Evolutionary conservation across 1,284 basidiomycete species (phyloP).

Genomic region (Fomitiporia mediterranea): DNA sequence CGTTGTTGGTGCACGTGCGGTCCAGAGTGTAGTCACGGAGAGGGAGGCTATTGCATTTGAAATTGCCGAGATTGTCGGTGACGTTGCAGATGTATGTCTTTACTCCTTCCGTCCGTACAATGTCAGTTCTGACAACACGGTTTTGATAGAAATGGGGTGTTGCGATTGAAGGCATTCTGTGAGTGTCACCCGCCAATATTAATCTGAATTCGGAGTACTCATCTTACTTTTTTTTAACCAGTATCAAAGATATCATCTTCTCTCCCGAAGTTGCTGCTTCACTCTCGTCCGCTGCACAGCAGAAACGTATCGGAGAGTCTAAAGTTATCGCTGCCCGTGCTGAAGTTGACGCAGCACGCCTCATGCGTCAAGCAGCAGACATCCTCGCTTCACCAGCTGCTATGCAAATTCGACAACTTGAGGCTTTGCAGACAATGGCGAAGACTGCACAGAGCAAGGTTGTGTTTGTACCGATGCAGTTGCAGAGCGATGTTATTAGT

Average conservation of each 20-base stretch:
- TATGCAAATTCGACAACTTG: slow-evolving; percentile 96
- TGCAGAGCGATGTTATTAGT: slow-evolving; percentile 66
- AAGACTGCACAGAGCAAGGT: slow-evolving; percentile 82
- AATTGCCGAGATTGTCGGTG: slow-evolving; percentile 90
- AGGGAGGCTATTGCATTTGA: slow-evolving; percentile 95
- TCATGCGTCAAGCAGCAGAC: slow-evolving; percentile 93
- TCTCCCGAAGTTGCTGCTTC: slow-evolving; percentile 87
- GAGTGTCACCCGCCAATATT: neutral
- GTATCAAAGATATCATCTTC: slow-evolving; percentile 91
- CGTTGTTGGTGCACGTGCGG: slow-evolving; percentile 87
- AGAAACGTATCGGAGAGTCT: slow-evolving; percentile 91
- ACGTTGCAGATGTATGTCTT: slow-evolving; percentile 59
- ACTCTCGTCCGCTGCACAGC: slow-evolving; percentile 89
- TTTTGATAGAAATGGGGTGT: slow-evolving; percentile 81
- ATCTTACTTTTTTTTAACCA: neutral
- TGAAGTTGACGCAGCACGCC: slow-evolving; percentile 89
- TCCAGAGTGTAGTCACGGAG: slow-evolving; percentile 84
- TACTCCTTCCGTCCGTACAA: slow-evolving; percentile 1
- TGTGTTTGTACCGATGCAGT: slow-evolving; percentile 91
- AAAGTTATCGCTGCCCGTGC: slow-evolving; percentile 96
- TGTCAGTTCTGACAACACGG: neutral
- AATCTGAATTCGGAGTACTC: neutral
- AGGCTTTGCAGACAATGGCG: slow-evolving; percentile 73
- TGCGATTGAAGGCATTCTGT: slow-evolving; percentile 86
- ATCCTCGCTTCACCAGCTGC: slow-evolving; percentile 90